Percentiles rank a stretch among this genome's conserved stretches.
These are phyloP conservation scores for Populus hybrid DNA, from an alignment of 441 rosid species.

Conservation along the genomic window DNA sequence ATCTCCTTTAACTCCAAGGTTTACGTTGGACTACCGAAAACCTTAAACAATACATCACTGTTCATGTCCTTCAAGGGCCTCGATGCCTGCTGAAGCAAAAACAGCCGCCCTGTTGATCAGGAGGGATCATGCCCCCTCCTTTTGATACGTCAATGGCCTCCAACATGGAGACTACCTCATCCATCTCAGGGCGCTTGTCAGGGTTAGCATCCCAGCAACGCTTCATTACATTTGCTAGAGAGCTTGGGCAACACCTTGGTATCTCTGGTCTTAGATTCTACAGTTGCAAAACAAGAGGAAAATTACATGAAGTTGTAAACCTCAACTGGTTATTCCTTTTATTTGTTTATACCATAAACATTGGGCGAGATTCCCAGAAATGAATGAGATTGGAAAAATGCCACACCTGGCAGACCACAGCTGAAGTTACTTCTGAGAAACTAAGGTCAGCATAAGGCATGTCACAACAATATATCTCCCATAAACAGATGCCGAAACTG, in stretches of 20 bases:
- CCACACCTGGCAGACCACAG: constrained; percentile 86
- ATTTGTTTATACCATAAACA: not conserved
- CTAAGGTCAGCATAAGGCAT: constrained; percentile 97
- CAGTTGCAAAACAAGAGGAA: constrained; percentile 5
- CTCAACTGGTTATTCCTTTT: not conserved
- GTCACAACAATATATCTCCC: constrained; percentile 99
- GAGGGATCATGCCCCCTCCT: constrained; percentile 99
- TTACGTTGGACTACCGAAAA: constrained; percentile 8
- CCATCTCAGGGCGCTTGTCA: constrained; percentile 96
- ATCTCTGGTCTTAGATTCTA: constrained; percentile 97
- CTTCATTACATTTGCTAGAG: constrained; percentile 89
- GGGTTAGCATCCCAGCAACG: constrained; percentile 97
- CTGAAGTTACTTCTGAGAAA: constrained; percentile 88
- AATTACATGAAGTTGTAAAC: not conserved
- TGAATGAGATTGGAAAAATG: not conserved
- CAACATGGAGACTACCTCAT: constrained; percentile 83
- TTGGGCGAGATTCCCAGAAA: not conserved
- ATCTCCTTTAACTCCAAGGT: constrained; percentile 9
- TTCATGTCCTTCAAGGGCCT: constrained; percentile 53
- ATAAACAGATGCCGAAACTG: constrained; percentile 92
- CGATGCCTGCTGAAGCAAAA: constrained; percentile 77
- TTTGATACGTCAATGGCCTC: constrained; percentile 87
- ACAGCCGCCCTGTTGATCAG: constrained; percentile 76
- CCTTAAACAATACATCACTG: not conserved
- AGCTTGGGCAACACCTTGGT: constrained; percentile 95